These are phyloP conservation scores for Plectosphaerella sp. DNA, from an alignment of 2,329 filamentous ascomycete species.

Conservation along the genomic window DNA sequence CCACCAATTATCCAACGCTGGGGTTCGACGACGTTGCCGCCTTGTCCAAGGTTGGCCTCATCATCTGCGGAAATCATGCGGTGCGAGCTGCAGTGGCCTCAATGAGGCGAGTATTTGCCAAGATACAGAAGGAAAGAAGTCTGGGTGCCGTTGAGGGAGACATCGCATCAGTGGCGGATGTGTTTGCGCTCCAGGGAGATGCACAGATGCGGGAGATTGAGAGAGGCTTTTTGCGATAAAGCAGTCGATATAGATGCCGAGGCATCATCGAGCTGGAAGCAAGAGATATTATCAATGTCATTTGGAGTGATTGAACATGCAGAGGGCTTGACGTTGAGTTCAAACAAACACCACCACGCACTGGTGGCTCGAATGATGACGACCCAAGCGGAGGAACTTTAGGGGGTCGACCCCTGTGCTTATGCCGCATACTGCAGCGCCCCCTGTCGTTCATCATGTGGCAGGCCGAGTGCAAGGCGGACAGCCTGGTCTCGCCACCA, in stretches of 20 bases:
- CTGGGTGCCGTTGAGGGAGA: neutral
- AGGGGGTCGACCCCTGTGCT: too few relatives aligned
- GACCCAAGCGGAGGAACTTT: too few relatives aligned
- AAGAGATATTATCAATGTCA: too few relatives aligned
- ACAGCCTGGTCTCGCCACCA: too few relatives aligned
- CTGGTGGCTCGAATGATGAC: too few relatives aligned
- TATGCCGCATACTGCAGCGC: too few relatives aligned
- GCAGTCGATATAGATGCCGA: neutral
- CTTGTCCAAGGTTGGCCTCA: constrained; percentile 1
- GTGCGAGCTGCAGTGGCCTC: neutral
- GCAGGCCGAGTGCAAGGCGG: too few relatives aligned
- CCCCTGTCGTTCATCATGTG: too few relatives aligned
- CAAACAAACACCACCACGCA: too few relatives aligned
- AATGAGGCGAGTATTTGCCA: neutral
- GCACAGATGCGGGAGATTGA: neutral
- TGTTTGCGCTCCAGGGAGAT: neutral
- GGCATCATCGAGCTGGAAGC: too few relatives aligned
- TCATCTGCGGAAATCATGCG: constrained; percentile 9
- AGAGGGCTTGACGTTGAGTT: too few relatives aligned
- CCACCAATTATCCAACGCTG: constrained; percentile 3
- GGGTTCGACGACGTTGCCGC: neutral
- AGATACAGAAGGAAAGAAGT: neutral
- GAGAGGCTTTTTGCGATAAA: neutral
- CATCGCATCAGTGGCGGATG: neutral
- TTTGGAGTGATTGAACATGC: too few relatives aligned